A percentile compares a stretch with the other conserved stretches of the same genome.
phyloP scores from a whole-genome alignment of 192 early-diverging fungal genomes.

The Phlyctochytrium bullatum region DNA sequence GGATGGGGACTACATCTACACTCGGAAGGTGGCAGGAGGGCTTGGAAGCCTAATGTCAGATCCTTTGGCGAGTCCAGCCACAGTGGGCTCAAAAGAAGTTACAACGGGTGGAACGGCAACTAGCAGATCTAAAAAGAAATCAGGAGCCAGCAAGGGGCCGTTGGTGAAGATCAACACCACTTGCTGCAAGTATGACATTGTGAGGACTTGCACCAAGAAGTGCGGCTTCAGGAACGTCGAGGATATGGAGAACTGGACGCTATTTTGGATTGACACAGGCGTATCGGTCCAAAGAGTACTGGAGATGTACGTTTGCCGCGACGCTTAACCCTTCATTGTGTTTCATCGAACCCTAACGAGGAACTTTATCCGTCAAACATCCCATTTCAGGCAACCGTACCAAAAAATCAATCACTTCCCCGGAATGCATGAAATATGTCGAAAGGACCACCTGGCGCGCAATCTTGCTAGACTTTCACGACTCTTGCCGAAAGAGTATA shows the following conservation, averaged over 20 bases:
- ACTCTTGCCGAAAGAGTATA: slow-evolving; percentile 52
- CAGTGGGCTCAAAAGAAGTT: too few species aligned
- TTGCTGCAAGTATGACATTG: slow-evolving; percentile 54
- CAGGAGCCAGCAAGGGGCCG: background rate
- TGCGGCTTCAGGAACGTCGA: slow-evolving; percentile 40
- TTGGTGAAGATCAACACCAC: slow-evolving; percentile 25
- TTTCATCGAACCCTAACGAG: background rate
- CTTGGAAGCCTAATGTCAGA: too few species aligned
- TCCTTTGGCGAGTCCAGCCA: too few species aligned
- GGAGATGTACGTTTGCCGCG: slow-evolving; percentile 34
- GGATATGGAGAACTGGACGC: slow-evolving; percentile 38
- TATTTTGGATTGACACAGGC: slow-evolving; percentile 60
- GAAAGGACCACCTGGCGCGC: slow-evolving; percentile 56
- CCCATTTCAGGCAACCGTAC: slow-evolving; percentile 37
- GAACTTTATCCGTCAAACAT: background rate
- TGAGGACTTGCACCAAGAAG: slow-evolving; percentile 29
- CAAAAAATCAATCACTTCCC: slow-evolving; percentile 64
- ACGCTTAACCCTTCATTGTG: background rate
- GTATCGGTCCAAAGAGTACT: slow-evolving; percentile 54
- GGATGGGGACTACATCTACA: too few species aligned
- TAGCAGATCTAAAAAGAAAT: background rate
- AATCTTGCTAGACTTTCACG: slow-evolving; percentile 47
- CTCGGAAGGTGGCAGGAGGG: too few species aligned
- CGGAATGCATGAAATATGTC: slow-evolving; percentile 64
- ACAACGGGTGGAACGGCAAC: too few species aligned